A percentile compares a stretch with the other conserved stretches of the same genome.
Conservation (phyloP, 345 rosid genomes). For the Psidium friedrichsthalianum region DNA sequence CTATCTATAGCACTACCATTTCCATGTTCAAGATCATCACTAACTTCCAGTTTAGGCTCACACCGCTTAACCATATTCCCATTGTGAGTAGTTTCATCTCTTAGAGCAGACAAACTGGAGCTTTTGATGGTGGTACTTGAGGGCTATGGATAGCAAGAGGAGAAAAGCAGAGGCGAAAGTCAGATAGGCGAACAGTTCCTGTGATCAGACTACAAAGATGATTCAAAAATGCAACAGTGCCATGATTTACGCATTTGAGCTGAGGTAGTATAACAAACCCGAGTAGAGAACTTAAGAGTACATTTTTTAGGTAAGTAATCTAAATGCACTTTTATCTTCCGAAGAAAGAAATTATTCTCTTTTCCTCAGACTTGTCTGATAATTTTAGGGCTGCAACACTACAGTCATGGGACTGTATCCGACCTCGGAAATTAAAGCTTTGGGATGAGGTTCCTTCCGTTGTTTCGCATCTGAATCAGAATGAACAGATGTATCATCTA, state of each 20-base stretch:
- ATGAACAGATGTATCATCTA: background rate
- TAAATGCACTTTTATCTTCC: background rate
- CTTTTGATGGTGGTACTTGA: background rate
- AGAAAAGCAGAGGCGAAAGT: background rate
- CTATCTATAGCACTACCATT: background rate
- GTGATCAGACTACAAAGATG: background rate
- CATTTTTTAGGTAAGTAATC: background rate
- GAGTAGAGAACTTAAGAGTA: background rate
- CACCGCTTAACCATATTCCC: conserved; percentile 5
- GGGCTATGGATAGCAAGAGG: conserved; percentile 13
- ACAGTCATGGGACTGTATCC: background rate
- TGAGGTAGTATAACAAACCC: background rate
- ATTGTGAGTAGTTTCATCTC: conserved; percentile 6
- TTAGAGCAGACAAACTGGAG: background rate
- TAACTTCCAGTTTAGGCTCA: conserved; percentile 6
- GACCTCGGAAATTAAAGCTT: background rate
- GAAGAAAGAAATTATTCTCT: background rate
- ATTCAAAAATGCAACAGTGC: background rate
- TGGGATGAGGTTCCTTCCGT: background rate
- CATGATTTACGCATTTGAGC: background rate
- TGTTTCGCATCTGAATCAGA: background rate
- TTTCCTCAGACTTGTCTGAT: background rate
- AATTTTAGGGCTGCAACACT: background rate
- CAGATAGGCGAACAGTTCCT: background rate
- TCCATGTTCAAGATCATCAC: conserved; percentile 5